Base-by-base conservation (phyloP, 352 stramenopile genomes). In the Globisporangium parvum region DNA sequence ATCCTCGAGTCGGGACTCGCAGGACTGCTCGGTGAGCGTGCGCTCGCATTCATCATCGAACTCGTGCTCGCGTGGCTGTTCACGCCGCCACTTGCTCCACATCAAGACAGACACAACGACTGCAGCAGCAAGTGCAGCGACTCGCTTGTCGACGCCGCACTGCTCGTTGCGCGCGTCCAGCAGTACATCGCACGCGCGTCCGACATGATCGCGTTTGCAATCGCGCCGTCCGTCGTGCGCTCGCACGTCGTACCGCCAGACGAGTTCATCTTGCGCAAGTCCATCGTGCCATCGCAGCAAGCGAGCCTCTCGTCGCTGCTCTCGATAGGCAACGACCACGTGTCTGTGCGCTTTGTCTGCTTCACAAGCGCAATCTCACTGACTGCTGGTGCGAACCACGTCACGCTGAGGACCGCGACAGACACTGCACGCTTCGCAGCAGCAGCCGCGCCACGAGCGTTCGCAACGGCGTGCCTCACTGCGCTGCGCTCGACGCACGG, bases 61-160 rank as follows among this genome's bases (percentile, higher is more conserved):
- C 57, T 91, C 21, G 65, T 87, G 0, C 45, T 87, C 18, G 48
- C 77, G 21, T 91, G 80, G 78, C 24, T 88, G 6, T 88, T 86
- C 48, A 51, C 55, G 21, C 18, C 44, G 2, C 21, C 50, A 17
- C 20, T 49, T 28, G 28, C n/a, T 14, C 42, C 26, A 24, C 3
- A 20, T 12, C 24, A 1, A 11, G 3, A 31, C 4, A 18, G 3
- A 14, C 1, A 31, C 20, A 50, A 24, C 53, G 18, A 17, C 57
- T n/a, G 6, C 41, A 20, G 17, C 6, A 46, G 2, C 17, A 24
- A 14, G 15, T 44, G 39, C 31, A 21, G 11, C 11, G 31, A 12
- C 31, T 11, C 31, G 2, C 28, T 8, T 6, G 21, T n/a, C n/a
- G 42, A 28, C 3, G 45, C 51, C 15, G 33, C 50, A 0, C 18